Base-by-base conservation (phyloP, 768 basidiomycete species). In the Pulveroboletus sp. region DNA sequence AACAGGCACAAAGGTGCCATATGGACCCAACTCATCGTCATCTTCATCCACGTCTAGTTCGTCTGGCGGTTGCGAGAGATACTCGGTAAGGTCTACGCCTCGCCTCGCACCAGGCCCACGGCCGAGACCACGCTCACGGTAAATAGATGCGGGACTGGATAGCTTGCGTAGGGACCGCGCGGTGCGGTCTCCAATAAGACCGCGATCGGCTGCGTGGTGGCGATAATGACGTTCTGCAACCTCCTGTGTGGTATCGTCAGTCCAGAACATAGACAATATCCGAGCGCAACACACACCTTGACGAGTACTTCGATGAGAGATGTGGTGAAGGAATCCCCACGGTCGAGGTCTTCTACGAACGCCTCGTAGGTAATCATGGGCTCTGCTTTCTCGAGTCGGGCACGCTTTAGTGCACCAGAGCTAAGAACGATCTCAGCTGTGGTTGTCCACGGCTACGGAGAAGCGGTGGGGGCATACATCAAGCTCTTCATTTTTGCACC, bases 311-410 rank as follows among this genome's bases (percentile, higher is more conserved):
- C 88, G 50, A 89, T 70, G 43, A 91, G 63, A 0, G 84, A 77
- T 5, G 87, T 79, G 0, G 88, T 89, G 66, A 91, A 90, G 1
- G 86, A 82, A 63, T 91, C 89, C 14, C 87, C 88, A 21, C 76
- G 77, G 61, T 90, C 87, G 43, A 91, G 71, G 27, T 88, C 85
- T 57, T 83, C 78, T 17, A 89, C 84, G 56, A 91, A 89, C 27
- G 76, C 68, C 65, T 89, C 83, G 62, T 86, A 90, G 47, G 73
- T 82, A 54, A 90, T 88, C 36, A 70, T 68, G 3, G 83, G 77
- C 59, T 85, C 83, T 31, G 61, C 61, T 40, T 81, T 80, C 63
- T 89, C 88, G 26, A 86, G 74, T 51, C 76, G 77, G 26, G 81
- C 72, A 47, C 89, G 76, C 57, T 80, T 81, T 56, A 89, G 82